A percentile compares a stretch with the other conserved stretches of the same genome.
Evolutionary conservation across 495 filamentous ascomycete genomes (phyloP).

Genomic region (Saxophila tyrrhenica): DNA sequence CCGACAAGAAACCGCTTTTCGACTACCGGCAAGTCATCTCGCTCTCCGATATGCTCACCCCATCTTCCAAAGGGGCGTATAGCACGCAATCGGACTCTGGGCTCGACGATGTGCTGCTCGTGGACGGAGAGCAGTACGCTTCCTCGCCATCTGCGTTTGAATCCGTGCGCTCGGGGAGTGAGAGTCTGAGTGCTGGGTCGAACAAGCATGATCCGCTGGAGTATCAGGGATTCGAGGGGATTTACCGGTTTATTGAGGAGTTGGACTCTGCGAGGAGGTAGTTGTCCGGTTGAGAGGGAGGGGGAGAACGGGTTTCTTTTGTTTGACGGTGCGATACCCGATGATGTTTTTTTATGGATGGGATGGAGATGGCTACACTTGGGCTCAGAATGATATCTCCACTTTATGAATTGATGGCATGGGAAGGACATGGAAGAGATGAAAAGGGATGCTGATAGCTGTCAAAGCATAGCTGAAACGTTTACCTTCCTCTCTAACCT

Average conservation of each 20-base stretch:
- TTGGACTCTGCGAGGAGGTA: conserved; percentile 53
- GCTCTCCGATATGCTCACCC: conserved; percentile 49
- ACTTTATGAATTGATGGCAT: neutral
- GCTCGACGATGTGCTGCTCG: conserved; percentile 34
- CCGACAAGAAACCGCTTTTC: neutral
- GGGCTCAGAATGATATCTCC: neutral
- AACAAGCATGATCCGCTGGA: conserved; percentile 35
- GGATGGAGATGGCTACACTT: neutral
- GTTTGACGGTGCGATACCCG: neutral
- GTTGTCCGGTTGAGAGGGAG: neutral
- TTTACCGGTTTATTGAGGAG: conserved; percentile 77
- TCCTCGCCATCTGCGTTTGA: conserved; percentile 41
- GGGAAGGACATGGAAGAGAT: neutral
- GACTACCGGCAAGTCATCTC: conserved; percentile 30
- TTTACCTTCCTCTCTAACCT: no score
- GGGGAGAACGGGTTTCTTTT: neutral
- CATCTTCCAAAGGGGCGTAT: conserved; percentile 20
- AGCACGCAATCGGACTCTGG: conserved; percentile 29
- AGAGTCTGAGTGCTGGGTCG: conserved; percentile 41
- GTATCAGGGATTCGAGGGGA: conserved; percentile 74
- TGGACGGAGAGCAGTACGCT: conserved; percentile 40
- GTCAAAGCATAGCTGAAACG: neutral
- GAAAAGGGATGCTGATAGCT: neutral
- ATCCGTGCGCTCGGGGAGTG: conserved; percentile 40
- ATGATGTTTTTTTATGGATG: neutral